A percentile compares a stretch with the other conserved stretches of the same genome.
Evolutionary conservation across 2,329 filamentous ascomycete genomes (phyloP).

Genomic region (Ophiostoma tasmaniense): DNA sequence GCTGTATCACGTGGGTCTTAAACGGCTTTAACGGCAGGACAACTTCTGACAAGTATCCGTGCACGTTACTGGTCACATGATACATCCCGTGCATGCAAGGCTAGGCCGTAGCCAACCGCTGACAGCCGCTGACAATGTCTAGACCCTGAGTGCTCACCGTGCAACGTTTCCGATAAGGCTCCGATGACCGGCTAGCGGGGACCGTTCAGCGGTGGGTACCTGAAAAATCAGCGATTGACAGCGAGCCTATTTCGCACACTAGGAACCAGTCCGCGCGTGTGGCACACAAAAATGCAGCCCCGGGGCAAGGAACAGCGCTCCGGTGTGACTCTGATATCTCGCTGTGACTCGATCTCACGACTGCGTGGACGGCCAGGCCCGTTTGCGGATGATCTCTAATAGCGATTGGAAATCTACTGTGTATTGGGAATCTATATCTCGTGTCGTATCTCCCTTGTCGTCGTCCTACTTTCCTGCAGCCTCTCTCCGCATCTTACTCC

Average conservation of each 20-base stretch:
- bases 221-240: conserved; percentile 8
- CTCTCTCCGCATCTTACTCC: background rate
- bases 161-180: conserved; percentile 6
- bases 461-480: background rate
- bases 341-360: conserved; percentile 8
- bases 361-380: background rate
- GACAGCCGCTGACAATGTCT: background rate
- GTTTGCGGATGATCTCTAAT: background rate
- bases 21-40: background rate
- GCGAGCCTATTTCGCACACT: conserved; percentile 4
- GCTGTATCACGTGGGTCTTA: background rate
- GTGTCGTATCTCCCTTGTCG: background rate
- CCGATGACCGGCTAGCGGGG: conserved; percentile 7
- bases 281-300: conserved; percentile 1
- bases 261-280: background rate
- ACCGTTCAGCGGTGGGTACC: background rate
- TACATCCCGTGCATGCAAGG: background rate
- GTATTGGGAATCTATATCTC: background rate
- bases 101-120: background rate
- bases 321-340: background rate
- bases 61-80: background rate
- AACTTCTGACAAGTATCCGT: too few species aligned
- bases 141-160: background rate
- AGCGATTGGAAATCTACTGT: background rate
- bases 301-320: conserved; percentile 11